Conservation (phyloP, 257 asterid genomes). For the Parsonsia alboflavescens region DNA sequence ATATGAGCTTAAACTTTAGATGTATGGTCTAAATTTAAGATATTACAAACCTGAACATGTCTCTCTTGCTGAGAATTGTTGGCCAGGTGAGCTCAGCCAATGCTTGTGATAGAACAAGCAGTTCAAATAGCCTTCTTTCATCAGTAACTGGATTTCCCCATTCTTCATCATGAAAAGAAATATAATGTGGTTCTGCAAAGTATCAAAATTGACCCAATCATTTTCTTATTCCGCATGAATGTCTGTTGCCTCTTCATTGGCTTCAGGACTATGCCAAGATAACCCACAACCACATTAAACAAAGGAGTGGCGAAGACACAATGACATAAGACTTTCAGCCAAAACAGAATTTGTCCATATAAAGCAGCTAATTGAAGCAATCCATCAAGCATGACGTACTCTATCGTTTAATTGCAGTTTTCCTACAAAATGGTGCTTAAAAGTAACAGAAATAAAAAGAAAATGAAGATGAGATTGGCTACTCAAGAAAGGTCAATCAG, state of each 20-base stretch:
- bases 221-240: background rate
- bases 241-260: background rate
- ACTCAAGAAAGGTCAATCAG: background rate
- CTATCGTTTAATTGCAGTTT: no score
- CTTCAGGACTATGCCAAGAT: background rate
- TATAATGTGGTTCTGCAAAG: slow-evolving; percentile 57
- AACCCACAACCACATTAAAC: background rate
- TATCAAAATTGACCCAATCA: background rate
- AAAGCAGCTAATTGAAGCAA: no score
- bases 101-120: slow-evolving; percentile 73
- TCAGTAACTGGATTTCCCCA: slow-evolving; percentile 81
- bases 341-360: no score
- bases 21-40: background rate
- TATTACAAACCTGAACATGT: slow-evolving; percentile 46
- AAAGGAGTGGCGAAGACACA: background rate
- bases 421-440: no score
- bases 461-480: no score
- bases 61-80: slow-evolving; percentile 59
- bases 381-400: no score
- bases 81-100: slow-evolving; percentile 80
- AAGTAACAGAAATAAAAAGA: no score
- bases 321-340: background rate
- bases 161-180: slow-evolving; percentile 75
- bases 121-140: slow-evolving; percentile 67
- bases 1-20: background rate